Evolutionary conservation across 768 basidiomycete species (phyloP), one percentile per base, ranked within the genome.

Genomic region (Rhodotorula babjevae): DNA sequence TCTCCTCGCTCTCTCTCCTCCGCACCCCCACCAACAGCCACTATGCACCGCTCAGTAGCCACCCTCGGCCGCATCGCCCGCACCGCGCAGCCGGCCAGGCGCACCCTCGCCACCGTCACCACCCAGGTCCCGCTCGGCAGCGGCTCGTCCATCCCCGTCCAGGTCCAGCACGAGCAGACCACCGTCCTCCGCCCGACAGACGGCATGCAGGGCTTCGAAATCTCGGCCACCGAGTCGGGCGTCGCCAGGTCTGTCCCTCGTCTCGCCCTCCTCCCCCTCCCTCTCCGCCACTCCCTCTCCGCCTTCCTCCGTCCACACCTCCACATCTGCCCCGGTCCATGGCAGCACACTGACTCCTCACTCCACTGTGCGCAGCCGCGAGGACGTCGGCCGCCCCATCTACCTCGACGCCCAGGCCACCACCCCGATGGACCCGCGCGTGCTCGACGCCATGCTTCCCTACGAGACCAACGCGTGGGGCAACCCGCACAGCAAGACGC

Each of bases 351-450:
- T 53, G 27, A 53, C 52, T 5, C 52, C 21, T 5, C n/a, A 3
- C 19, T 19, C 49, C 56, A 31, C 33, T 3, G 19, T 33, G 5
- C 2, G 11, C 21, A 60, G 53, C 29, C 36, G 36, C 29, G 31
- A 73, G 67, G 42, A 68, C 36, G 1, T 73, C 10, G 67, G 72
- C 6, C 49, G 59, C 33, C 93, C 96, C 27, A 97, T 99, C 75
- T 99, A 99, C 82, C 87, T 99, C 61, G 96, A 99, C 82, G 90
- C 95, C 23, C 76, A 95, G 91, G 96, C 96, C 11, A 99, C 96
- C 4, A 98, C 96, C 36, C 96, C 96, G 29, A 88, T 96, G 67
- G 96, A 99, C 80, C 96, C 96, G 42, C 87, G 96, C 69, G 96
- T 98, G 10, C 85, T 98, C 68, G 96, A 98, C 82, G 88, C 90